A percentile compares a stretch with the other conserved stretches of the same genome.
These are phyloP conservation scores for Curvularia sp. DNA, from an alignment of 2,329 filamentous ascomycete genomes.

Conservation along the genomic window DNA sequence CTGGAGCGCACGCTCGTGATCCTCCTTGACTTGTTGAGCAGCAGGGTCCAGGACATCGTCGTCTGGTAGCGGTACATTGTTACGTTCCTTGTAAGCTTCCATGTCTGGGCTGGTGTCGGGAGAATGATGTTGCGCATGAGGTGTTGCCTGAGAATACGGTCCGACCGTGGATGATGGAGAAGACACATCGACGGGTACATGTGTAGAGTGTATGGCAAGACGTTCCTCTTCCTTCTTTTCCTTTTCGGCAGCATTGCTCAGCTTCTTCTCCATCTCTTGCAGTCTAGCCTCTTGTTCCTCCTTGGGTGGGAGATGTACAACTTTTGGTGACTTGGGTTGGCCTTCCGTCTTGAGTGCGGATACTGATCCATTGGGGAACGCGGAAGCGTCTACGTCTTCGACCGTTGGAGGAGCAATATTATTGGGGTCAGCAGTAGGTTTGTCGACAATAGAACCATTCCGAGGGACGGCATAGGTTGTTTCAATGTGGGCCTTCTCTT, in stretches of 20 bases:
- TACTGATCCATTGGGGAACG: conserved; percentile 7
- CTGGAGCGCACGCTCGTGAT: conserved; percentile 60
- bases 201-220: conserved; percentile 37
- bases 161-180: conserved; percentile 70
- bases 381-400: conserved; percentile 35
- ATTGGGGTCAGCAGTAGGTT: conserved; percentile 32
- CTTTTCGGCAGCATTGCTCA: conserved; percentile 47
- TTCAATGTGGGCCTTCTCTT: conserved; percentile 14
- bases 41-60: conserved; percentile 47
- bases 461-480: conserved; percentile 22
- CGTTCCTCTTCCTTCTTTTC: conserved; percentile 50
- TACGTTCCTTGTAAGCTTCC: conserved; percentile 54
- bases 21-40: conserved; percentile 57
- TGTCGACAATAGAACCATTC: conserved; percentile 21
- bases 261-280: conserved; percentile 51
- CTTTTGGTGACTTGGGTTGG: conserved; percentile 40
- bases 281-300: conserved; percentile 58
- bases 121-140: conserved; percentile 70
- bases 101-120: conserved; percentile 77
- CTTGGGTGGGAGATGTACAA: conserved; percentile 58
- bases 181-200: conserved; percentile 47
- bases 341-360: conserved; percentile 10
- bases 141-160: conserved; percentile 75
- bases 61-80: conserved; percentile 34
- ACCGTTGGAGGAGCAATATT: conserved; percentile 38